Base-by-base conservation (phyloP, 2,329 filamentous ascomycete species). In the Ophiobolus disseminans region DNA sequence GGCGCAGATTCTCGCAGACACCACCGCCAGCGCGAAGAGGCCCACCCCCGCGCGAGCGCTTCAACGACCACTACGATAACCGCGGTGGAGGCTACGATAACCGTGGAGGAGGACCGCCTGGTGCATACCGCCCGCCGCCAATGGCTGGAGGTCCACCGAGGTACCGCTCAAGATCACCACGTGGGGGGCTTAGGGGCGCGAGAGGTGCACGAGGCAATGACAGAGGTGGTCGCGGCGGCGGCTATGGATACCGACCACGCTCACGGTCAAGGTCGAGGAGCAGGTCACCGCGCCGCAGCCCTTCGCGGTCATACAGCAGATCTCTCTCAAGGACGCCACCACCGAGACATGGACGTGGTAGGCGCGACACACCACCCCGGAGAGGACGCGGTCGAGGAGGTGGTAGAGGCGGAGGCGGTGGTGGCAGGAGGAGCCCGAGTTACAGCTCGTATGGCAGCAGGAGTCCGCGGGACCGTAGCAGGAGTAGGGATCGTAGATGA, bases 1-100 rank as follows among this genome's bases (percentile, higher is more conserved):
- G 89, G 40, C 86, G 89, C 64, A 90, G 91, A 62, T 90, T 96
- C 65, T 92, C 90, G 5, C 86, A 85, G 14, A 85, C 88, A 36
- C 92, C 92, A 13, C 90, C 90, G 1, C 83, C 83, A 4, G 85
- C 88, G 41, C 83, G 87, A 40, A 82, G 83, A 40, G 82, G 83
- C 49, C 65, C 63, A 30, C 63, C 68, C 13, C 63, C 65, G n/a
- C 58, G 65, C 22, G 58, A 57, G 3, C 46, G 57, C 7, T 64
- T 60, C 53, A 60, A 67, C 26, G 59, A 65, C 41, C 55, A 59
- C 10, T 42, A 55, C 40, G 44, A 55, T 20, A 65, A 62, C 7
- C 50, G 54, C 22, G 50, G 41, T 13, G 49, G 47, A 21, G 42
- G 50, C 10, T 70, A 68, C 44, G 19, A 38, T 7, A 38, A 23